Evolutionary conservation across 371 early-diverging fungal genomes (phyloP).

Genomic region (Nematocida parisii): DNA sequence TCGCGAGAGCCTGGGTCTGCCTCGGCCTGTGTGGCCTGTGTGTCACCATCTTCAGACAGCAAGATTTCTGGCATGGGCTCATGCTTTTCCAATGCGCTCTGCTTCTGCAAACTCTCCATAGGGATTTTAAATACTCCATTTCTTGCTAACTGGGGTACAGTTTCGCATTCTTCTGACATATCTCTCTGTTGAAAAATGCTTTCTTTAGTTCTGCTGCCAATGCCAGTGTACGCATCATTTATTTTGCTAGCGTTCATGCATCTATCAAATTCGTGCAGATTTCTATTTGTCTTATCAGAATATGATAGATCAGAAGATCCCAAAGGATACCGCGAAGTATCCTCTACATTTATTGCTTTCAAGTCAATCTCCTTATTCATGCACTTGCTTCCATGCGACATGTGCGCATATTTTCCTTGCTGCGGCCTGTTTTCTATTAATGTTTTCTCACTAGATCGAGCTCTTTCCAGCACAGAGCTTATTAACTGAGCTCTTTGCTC

Average conservation of each 20-base stretch:
- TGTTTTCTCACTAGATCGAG: neutral
- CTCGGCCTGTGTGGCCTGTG: neutral
- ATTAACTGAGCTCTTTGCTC: slow-evolving; percentile 17
- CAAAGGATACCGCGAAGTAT: neutral
- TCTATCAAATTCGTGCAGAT: neutral
- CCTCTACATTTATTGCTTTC: neutral
- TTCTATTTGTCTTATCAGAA: neutral
- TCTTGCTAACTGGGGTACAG: neutral
- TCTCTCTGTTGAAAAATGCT: slow-evolving; percentile 1
- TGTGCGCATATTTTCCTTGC: neutral
- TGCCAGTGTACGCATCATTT: neutral
- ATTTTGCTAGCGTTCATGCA: neutral
- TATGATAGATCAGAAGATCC: neutral
- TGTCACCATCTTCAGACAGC: too few species aligned
- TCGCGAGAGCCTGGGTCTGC: neutral
- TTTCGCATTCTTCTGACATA: neutral
- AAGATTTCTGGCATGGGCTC: neutral
- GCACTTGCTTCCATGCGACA: neutral
- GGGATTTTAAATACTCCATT: slow-evolving; percentile 5
- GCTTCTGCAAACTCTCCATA: slow-evolving; percentile 9
- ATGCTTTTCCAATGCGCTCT: neutral
- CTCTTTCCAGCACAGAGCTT: neutral
- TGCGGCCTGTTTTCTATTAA: neutral
- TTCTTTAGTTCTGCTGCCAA: neutral
- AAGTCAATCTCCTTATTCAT: neutral